Conservation (phyloP, 23 red algal genomes). For the Chondrus crispus region DNA sequence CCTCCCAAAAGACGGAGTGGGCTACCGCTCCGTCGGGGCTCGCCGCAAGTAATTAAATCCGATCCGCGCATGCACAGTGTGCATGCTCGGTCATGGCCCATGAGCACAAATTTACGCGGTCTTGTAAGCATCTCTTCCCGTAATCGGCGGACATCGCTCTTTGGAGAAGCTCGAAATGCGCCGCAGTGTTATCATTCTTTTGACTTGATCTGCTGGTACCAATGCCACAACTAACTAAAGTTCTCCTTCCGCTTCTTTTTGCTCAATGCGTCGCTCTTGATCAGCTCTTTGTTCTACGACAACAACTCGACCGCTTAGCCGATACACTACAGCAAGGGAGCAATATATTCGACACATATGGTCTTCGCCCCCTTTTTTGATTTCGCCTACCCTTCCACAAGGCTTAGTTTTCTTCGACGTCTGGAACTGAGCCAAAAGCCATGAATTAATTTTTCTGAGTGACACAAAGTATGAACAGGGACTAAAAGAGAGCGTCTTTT, state of each 20-base stretch:
- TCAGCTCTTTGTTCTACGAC: not conserved
- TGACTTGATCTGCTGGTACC: slow-evolving; percentile 32
- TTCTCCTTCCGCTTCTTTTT: slow-evolving; percentile 47
- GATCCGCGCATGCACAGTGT: slow-evolving; percentile 36
- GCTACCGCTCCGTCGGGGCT: slow-evolving; percentile 38
- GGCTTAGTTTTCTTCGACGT: slow-evolving; percentile 20
- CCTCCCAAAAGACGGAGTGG: slow-evolving; percentile 54
- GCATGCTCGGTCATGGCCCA: slow-evolving; percentile 50
- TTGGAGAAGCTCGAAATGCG: slow-evolving; percentile 27
- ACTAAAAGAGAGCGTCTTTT: slow-evolving; percentile 22
- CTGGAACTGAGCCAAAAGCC: slow-evolving; percentile 45
- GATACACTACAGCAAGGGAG: slow-evolving; percentile 5
- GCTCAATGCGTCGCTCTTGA: slow-evolving; percentile 22
- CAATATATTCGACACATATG: not conserved
- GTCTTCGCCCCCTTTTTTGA: slow-evolving; percentile 14
- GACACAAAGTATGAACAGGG: slow-evolving; percentile 42
- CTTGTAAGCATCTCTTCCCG: slow-evolving; percentile 51
- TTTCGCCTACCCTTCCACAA: slow-evolving; percentile 31
- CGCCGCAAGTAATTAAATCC: slow-evolving; percentile 22
- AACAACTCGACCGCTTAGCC: slow-evolving; percentile 36
- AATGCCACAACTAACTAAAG: slow-evolving; percentile 27
- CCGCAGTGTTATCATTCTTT: slow-evolving; percentile 29
- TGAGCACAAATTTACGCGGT: slow-evolving; percentile 23
- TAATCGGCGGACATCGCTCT: slow-evolving; percentile 48
- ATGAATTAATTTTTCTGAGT: slow-evolving; percentile 35